These are phyloP conservation scores for Parmelia sp. DNA, from an alignment of 495 filamentous ascomycete species.

Conservation along the genomic window DNA sequence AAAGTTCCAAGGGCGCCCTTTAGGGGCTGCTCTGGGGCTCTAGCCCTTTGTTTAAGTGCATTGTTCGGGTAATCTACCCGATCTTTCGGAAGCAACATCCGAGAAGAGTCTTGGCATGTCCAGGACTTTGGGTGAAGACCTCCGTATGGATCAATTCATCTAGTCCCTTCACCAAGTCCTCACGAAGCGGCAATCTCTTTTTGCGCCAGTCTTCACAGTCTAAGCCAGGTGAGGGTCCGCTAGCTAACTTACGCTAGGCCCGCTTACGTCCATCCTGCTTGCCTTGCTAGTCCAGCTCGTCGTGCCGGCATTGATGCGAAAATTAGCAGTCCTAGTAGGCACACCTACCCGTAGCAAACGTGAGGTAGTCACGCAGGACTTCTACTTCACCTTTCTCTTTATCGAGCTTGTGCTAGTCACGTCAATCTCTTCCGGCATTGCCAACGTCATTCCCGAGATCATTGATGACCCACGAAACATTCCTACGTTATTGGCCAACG, in stretches of 20 bases:
- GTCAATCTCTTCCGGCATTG: constrained; percentile 70
- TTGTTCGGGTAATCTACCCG: no score
- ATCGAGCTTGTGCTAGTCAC: constrained; percentile 93
- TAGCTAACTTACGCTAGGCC: constrained; percentile 20
- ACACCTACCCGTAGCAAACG: constrained; percentile 73
- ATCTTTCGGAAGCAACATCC: no score
- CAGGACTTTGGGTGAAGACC: no score
- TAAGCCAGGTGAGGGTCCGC: not conserved
- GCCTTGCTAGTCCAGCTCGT: constrained; percentile 65
- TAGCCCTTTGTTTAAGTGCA: no score
- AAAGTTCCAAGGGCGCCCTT: no score
- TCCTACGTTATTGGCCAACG: constrained; percentile 64
- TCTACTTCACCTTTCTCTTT: constrained; percentile 96
- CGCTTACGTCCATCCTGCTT: constrained; percentile 23
- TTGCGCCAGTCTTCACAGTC: not conserved
- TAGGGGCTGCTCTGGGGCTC: no score
- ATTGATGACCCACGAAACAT: constrained; percentile 34
- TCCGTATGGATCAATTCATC: no score
- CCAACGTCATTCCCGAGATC: constrained; percentile 53
- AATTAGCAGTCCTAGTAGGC: constrained; percentile 69
- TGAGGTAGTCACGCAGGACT: constrained; percentile 77
- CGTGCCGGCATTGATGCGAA: constrained; percentile 69
- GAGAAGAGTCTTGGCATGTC: no score
- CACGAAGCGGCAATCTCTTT: not conserved
- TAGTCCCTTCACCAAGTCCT: no score